Evolutionary conservation across 2,329 filamentous ascomycete genomes (phyloP).

Genomic region (Fusarium anguioides): DNA sequence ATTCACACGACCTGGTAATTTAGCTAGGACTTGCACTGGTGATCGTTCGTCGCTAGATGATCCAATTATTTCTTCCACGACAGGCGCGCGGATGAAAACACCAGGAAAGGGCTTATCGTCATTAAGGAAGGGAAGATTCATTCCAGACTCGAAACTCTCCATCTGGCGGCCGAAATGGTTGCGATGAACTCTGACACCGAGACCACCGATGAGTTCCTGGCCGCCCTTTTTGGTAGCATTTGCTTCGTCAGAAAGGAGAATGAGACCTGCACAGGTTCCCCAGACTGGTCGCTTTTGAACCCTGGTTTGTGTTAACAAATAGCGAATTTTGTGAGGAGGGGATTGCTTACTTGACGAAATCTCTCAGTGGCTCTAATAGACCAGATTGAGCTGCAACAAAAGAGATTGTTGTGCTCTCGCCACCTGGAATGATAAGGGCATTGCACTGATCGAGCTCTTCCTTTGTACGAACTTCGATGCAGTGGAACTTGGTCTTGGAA

Average conservation of each 20-base stretch:
- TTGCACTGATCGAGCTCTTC: slow-evolving; percentile 78
- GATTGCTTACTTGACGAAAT: slow-evolving; percentile 85
- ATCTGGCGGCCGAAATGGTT: slow-evolving; percentile 96
- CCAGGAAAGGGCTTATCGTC: slow-evolving; percentile 69
- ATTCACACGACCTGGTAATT: slow-evolving; percentile 56
- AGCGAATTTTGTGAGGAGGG: neutral
- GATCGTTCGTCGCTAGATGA: slow-evolving; percentile 46
- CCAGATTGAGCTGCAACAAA: slow-evolving; percentile 85
- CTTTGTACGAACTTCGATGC: slow-evolving; percentile 83
- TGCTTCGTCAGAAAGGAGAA: slow-evolving; percentile 87
- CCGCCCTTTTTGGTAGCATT: slow-evolving; percentile 91
- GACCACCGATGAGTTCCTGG: slow-evolving; percentile 91
- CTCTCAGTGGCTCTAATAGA: slow-evolving; percentile 82
- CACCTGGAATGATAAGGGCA: slow-evolving; percentile 89
- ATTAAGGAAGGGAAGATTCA: slow-evolving; percentile 77
- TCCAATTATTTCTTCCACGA: slow-evolving; percentile 82
- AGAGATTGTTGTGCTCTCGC: slow-evolving; percentile 94
- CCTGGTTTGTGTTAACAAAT: slow-evolving; percentile 55
- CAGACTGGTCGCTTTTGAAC: slow-evolving; percentile 83
- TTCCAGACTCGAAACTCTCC: slow-evolving; percentile 84
- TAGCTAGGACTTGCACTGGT: slow-evolving; percentile 63
- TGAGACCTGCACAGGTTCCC: slow-evolving; percentile 96
- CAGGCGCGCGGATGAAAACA: slow-evolving; percentile 93
- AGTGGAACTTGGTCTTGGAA: slow-evolving; percentile 61
- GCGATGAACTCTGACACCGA: slow-evolving; percentile 89